These are phyloP conservation scores for Deakozyma indianensis DNA, from an alignment of 805 yeast genomes.

Conservation along the genomic window DNA sequence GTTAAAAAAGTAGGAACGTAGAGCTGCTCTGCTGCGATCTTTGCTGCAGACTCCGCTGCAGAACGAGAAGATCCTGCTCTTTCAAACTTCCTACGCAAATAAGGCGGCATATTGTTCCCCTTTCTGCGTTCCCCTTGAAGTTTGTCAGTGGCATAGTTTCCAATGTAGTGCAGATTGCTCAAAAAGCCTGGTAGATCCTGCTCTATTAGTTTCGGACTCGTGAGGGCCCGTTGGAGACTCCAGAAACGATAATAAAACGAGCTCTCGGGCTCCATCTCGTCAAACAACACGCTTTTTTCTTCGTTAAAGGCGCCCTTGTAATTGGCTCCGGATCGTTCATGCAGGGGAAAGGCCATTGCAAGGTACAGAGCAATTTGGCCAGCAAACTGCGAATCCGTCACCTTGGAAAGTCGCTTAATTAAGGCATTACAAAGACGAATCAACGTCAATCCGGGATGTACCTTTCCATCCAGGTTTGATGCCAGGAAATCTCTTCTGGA, in stretches of 20 bases:
- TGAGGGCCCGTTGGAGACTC: background rate
- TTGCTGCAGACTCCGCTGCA: background rate
- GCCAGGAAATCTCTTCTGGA: background rate
- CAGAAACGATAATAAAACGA: background rate
- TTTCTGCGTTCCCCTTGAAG: background rate
- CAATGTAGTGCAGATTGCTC: background rate
- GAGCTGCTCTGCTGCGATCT: background rate
- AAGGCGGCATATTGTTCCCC: background rate
- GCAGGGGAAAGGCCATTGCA: background rate
- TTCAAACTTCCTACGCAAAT: too few species aligned
- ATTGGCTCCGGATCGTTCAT: background rate
- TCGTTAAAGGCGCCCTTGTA: background rate
- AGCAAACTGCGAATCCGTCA: background rate
- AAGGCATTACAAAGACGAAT: background rate
- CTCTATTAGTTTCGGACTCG: background rate
- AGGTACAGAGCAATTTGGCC: background rate
- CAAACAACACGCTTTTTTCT: background rate
- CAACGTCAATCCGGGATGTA: background rate
- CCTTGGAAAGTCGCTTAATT: background rate
- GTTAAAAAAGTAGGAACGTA: background rate
- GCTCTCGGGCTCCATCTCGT: background rate
- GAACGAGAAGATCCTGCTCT: background rate
- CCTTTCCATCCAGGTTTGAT: background rate
- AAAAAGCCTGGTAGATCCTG: background rate
- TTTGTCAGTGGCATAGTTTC: background rate